Evolutionary conservation across 2,329 filamentous ascomycete species (phyloP), one percentile per base, ranked within the genome.

Genomic region (Chaetomium globosum): DNA sequence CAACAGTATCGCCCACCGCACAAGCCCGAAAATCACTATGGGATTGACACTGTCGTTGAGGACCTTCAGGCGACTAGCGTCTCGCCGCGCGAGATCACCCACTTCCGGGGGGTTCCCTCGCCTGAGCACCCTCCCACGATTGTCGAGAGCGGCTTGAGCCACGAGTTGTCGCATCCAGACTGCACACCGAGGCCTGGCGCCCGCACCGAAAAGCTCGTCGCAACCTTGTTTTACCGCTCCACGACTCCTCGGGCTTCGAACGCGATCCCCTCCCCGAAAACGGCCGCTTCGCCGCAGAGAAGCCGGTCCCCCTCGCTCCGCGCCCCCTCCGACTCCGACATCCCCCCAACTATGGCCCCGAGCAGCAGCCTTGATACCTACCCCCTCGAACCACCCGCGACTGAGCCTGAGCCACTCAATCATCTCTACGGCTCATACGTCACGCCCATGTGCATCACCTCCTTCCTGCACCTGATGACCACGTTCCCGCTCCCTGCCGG

Each of bases 351-450:
- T 79, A 76, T 89, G 72, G 84, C 85, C 21, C 85, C 88, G 9
- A 85, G 86, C 57, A 83, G 80, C 70, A 81, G 83, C 69, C 80
- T 83, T 63, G 82, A 84, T n/a, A 78, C 79, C 68, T 87, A 87
- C 71, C 85, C 87, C 28, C 80, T 88, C 59, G 85, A 89, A 74
- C 81, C 84, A 65, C 81, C 86, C 65, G 80, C 81, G 61, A 77
- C 81, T 70, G 81, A 87, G 73, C 77, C 83, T 71, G 81, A 88
- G 76, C 80, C 86, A 63, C 81, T 88, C 60, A 86, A 89, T 72
- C 85, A 87, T 67, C 81, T 89, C 21, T 89, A 89, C 71, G 87
- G 87, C 67, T 87, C 85, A 23, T 87, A 87, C 72, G 83, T 89
- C 73, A 88, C 86, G 21, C 85, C 86, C 6, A 80, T 89, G 66